Percentiles rank a stretch among this genome's conserved stretches.
Evolutionary conservation across 768 basidiomycete species (phyloP).

Genomic region (Boletus vermiculosoides): DNA sequence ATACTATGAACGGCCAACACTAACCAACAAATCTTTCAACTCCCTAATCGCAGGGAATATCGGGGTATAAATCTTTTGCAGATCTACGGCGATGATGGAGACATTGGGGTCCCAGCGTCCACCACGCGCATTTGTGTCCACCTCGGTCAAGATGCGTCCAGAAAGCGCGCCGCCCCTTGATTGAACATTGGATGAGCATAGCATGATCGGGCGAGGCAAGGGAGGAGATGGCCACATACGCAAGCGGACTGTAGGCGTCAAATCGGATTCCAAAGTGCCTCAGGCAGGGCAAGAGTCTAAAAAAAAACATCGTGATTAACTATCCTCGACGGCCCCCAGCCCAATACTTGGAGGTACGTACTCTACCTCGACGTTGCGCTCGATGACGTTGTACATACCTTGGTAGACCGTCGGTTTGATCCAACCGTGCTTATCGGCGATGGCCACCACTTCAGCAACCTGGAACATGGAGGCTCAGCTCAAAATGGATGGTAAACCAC

Average conservation of each 20-base stretch:
- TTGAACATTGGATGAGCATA: not conserved
- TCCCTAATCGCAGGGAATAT: conserved; percentile 15
- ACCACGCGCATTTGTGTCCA: not conserved
- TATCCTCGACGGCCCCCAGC: too few species aligned
- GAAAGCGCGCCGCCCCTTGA: conserved; percentile 14
- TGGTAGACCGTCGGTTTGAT: conserved; percentile 51
- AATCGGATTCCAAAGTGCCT: conserved; percentile 41
- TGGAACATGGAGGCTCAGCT: not conserved
- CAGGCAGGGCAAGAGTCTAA: conserved; percentile 41
- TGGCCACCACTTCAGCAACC: conserved; percentile 45
- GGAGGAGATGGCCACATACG: conserved; percentile 6
- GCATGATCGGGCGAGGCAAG: not conserved
- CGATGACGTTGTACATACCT: conserved; percentile 47
- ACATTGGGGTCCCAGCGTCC: conserved; percentile 14
- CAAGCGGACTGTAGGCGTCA: conserved; percentile 31
- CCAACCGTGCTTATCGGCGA: conserved; percentile 45
- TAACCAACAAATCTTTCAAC: conserved; percentile 17
- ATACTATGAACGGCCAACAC: not conserved
- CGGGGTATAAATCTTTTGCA: conserved; percentile 4
- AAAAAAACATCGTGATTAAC: too few species aligned
- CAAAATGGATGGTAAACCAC: not conserved
- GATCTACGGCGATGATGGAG: not conserved
- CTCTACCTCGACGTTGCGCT: conserved; percentile 28
- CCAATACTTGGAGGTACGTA: not conserved
- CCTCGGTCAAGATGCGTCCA: conserved; percentile 9